A percentile compares a stretch with the other conserved stretches of the same genome.
Evolutionary conservation across 2,329 filamentous ascomycete genomes (phyloP).

Genomic region (Magnaporthales sp.): DNA sequence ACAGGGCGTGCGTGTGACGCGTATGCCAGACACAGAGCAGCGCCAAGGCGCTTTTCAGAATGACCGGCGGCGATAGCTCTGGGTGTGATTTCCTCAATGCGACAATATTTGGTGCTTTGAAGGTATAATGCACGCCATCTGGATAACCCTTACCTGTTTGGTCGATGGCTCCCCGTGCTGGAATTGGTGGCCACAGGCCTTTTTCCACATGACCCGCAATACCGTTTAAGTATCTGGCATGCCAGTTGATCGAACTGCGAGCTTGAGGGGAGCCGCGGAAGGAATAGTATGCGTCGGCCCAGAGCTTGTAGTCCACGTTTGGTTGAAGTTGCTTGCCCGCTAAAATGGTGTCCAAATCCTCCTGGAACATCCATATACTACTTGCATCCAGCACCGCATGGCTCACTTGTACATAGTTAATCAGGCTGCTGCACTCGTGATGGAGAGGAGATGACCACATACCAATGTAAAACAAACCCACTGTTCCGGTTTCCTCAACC

Average conservation of each 20-base stretch:
- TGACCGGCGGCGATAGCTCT: slow-evolving; percentile 6
- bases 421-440: neutral
- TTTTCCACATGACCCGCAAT: neutral
- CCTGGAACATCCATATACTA: slow-evolving; percentile 7
- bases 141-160: slow-evolving; percentile 5
- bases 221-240: slow-evolving; percentile 5
- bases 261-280: slow-evolving; percentile 8
- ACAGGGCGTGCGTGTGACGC: slow-evolving; percentile 12
- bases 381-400: slow-evolving; percentile 1
- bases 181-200: neutral
- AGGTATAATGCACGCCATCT: slow-evolving; percentile 7
- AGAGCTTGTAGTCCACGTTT: slow-evolving; percentile 12
- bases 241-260: slow-evolving; percentile 10
- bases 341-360: slow-evolving; percentile 2
- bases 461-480: neutral
- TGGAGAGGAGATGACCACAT: neutral
- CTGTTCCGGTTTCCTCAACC: neutral
- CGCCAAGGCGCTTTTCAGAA: slow-evolving; percentile 11
- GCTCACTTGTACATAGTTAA: neutral
- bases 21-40: slow-evolving; percentile 11
- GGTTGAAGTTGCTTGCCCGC: slow-evolving; percentile 6
- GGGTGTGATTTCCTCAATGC: slow-evolving; percentile 8
- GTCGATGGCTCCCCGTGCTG: neutral
- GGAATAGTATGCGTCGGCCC: slow-evolving; percentile 13
- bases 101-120: slow-evolving; percentile 8